Percentiles rank a stretch among this genome's conserved stretches.
These are phyloP conservation scores for Strobilomyces dryophilus DNA, from an alignment of 768 basidiomycete species.

Conservation along the genomic window DNA sequence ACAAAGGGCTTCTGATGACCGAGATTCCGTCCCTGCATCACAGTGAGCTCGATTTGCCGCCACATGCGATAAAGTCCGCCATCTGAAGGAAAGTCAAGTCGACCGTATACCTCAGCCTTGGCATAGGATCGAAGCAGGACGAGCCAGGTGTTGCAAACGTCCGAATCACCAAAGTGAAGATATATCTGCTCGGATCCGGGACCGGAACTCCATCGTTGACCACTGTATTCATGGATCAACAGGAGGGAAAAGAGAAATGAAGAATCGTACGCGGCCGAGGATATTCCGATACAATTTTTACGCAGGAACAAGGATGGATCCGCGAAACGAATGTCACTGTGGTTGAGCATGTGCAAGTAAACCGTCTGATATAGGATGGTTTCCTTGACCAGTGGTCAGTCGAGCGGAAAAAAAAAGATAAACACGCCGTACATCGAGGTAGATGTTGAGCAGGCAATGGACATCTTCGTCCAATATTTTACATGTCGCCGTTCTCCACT, in stretches of 20 bases:
- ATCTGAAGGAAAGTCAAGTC: conserved; percentile 47
- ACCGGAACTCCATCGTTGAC: conserved; percentile 55
- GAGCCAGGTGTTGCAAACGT: conserved; percentile 70
- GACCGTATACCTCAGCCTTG: conserved; percentile 73
- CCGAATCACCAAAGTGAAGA: conserved; percentile 63
- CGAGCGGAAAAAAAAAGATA: not conserved
- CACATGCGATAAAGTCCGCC: conserved; percentile 86
- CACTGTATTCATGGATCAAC: conserved; percentile 34
- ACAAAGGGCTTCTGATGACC: conserved; percentile 44
- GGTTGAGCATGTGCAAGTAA: conserved; percentile 65
- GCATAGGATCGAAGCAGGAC: conserved; percentile 79
- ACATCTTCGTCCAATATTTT: conserved; percentile 65
- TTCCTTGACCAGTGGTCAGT: conserved; percentile 44
- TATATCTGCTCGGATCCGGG: conserved; percentile 63
- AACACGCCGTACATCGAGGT: conserved; percentile 56
- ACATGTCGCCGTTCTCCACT: conserved; percentile 73
- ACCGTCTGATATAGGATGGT: conserved; percentile 70
- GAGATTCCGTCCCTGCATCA: conserved; percentile 72
- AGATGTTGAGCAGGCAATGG: conserved; percentile 65
- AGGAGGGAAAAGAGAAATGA: conserved; percentile 1
- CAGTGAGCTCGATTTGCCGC: conserved; percentile 72
- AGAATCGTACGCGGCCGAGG: conserved; percentile 50
- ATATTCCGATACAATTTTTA: conserved; percentile 72
- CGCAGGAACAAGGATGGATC: conserved; percentile 76
- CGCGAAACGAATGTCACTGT: conserved; percentile 75